These are phyloP conservation scores for Cercospora sojina DNA, from an alignment of 2,329 filamentous ascomycete genomes.

Conservation along the genomic window DNA sequence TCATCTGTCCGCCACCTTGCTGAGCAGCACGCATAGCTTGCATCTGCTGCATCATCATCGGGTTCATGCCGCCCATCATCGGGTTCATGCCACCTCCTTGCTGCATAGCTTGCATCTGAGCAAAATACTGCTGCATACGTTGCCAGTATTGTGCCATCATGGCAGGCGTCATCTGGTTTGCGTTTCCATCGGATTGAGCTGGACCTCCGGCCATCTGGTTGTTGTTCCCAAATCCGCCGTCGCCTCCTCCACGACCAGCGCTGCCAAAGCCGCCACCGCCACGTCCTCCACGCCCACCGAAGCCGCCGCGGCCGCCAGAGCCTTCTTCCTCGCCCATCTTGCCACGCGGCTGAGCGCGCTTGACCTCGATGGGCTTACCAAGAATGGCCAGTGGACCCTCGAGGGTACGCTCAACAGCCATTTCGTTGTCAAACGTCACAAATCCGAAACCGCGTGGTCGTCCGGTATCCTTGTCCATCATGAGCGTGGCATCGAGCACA, in stretches of 20 bases:
- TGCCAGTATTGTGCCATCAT: slow-evolving; percentile 99
- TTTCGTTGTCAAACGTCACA: slow-evolving; percentile 95
- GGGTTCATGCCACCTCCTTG: slow-evolving; percentile 57
- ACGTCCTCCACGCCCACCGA: slow-evolving; percentile 10
- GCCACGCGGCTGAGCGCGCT: slow-evolving; percentile 92
- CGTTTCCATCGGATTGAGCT: slow-evolving; percentile 22
- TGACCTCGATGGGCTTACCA: slow-evolving; percentile 95
- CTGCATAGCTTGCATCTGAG: slow-evolving; percentile 54
- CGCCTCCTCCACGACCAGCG: slow-evolving; percentile 32
- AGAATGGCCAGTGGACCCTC: slow-evolving; percentile 84
- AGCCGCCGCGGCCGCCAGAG: slow-evolving; percentile 48
- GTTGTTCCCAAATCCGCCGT: slow-evolving; percentile 41
- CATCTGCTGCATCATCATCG: slow-evolving; percentile 50
- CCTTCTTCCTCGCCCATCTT: slow-evolving; percentile 86
- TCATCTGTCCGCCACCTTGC: slow-evolving; percentile 50
- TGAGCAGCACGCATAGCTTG: slow-evolving; percentile 26
- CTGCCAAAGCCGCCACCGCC: slow-evolving; percentile 34
- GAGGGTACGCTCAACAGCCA: slow-evolving; percentile 88
- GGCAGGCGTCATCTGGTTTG: slow-evolving; percentile 81
- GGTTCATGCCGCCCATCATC: slow-evolving; percentile 55
- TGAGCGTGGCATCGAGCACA: slow-evolving; percentile 93
- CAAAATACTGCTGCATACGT: slow-evolving; percentile 96
- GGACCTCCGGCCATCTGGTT: slow-evolving; percentile 30
- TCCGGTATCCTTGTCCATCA: slow-evolving; percentile 99
- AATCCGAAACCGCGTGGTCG: slow-evolving; percentile 94